Base-by-base conservation (phyloP, 768 basidiomycete species). In the Rhodotorula diobovata region DNA sequence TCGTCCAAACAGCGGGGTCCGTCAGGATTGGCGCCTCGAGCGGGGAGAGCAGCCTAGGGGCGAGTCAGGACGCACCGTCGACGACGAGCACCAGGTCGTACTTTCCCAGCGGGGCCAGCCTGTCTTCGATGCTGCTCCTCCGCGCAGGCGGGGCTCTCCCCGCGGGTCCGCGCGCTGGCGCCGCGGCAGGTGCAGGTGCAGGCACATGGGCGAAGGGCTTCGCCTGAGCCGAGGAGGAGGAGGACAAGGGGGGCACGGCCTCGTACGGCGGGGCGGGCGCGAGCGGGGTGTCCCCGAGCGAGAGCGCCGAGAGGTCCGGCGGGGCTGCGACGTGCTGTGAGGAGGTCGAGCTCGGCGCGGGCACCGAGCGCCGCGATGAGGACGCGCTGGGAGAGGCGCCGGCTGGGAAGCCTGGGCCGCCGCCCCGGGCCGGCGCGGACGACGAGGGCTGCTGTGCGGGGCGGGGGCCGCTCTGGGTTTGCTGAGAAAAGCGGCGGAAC, bases 71-170 rank as follows among this genome's bases (percentile, higher is more conserved):
- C 48, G 48, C 48, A 54, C 53, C 76, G 50, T 77, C 76, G 11
- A 77, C 61, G 25, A 76, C 61, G 5, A 74, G 16, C 9, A 64
- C 54, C 4, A 72, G 34, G 41, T 76, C 68, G 63, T 66, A 72
- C 45, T 46, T n/a, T 0, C 61, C 35, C 28, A 72, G 48, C 23
- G 58, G 48, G 4, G 64, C 68, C 21, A 70, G 45, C 6, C 53
- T 45, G 39, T 71, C 70, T 57, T 71, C 70, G 14, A 71, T 55
- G 14, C 54, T 50, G 20, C 43, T 57, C n/a, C 60, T 10, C 46
- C 70, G 25, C 34, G 28, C 15, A 4, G 34, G 56, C 55, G 34
- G 32, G 8, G 32, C 54, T 7, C 55, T 37, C 55, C n/a, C n/a
- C n/a, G 20, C 39, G 14, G 25, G 9, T 55, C 34, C n/a, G n/a